Percentiles rank a stretch among this genome's conserved stretches.
Evolutionary conservation across 2,329 filamentous ascomycete species (phyloP).

Genomic region (Aureobasidium lini): DNA sequence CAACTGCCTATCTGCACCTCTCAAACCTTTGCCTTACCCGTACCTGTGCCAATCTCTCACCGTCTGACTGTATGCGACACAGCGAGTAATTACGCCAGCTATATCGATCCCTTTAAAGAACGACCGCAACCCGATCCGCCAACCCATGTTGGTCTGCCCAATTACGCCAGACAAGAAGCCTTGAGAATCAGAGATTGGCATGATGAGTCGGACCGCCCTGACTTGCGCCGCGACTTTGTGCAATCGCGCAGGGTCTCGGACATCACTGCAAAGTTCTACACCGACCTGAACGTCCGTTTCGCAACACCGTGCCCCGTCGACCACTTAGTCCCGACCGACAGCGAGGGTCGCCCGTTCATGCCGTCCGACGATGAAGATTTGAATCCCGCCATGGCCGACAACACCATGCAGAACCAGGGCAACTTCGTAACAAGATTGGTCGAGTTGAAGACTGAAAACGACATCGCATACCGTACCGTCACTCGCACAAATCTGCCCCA

Average conservation of each 20-base stretch:
- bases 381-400: slow-evolving; percentile 12
- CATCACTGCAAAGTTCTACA: slow-evolving; percentile 11
- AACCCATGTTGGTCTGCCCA: slow-evolving; percentile 6
- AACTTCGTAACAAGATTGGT: slow-evolving; percentile 41
- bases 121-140: slow-evolving; percentile 10
- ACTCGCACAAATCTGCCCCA: slow-evolving; percentile 35
- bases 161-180: slow-evolving; percentile 6
- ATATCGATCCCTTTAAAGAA: slow-evolving; percentile 12
- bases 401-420: slow-evolving; percentile 29
- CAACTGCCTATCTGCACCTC: neutral
- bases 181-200: slow-evolving; percentile 7
- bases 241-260: slow-evolving; percentile 2
- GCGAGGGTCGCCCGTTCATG: slow-evolving; percentile 10
- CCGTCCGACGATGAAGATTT: slow-evolving; percentile 12
- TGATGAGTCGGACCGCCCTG: neutral
- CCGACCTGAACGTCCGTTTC: slow-evolving; percentile 35
- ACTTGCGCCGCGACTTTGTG: slow-evolving; percentile 7
- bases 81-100: slow-evolving; percentile 10
- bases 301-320: slow-evolving; percentile 31
- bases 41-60: neutral
- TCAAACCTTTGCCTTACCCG: neutral
- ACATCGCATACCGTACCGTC: slow-evolving; percentile 51
- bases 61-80: slow-evolving; percentile 5
- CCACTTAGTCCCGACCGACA: slow-evolving; percentile 30
- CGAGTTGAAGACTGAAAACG: slow-evolving; percentile 49